These are phyloP conservation scores for Kwoniella mangroviensis DNA, from an alignment of 768 basidiomycete species.

Conservation along the genomic window DNA sequence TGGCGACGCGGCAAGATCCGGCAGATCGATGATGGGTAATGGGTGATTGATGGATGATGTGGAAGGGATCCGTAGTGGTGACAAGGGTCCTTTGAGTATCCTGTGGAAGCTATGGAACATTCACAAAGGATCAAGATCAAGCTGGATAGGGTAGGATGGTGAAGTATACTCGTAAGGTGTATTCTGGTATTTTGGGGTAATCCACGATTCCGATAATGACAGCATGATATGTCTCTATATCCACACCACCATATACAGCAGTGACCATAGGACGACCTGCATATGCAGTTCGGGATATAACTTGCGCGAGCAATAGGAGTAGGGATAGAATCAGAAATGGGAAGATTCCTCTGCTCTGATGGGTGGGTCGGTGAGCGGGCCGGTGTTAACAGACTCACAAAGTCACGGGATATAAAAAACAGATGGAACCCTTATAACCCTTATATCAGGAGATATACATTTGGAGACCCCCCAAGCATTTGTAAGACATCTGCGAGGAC, in stretches of 20 bases:
- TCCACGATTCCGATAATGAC: not conserved
- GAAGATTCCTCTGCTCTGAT: conserved; percentile 6
- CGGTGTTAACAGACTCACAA: not conserved
- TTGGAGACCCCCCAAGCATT: not conserved
- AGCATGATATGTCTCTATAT: not conserved
- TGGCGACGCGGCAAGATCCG: not conserved
- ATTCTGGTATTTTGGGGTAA: not conserved
- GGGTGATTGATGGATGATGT: not conserved
- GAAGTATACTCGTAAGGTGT: too few relatives aligned
- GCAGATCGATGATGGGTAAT: not conserved
- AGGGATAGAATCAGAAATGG: not conserved
- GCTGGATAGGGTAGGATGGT: not conserved
- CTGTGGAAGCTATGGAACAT: not conserved
- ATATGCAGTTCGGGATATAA: conserved; percentile 3
- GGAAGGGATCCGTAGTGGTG: not conserved
- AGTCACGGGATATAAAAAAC: conserved; percentile 3
- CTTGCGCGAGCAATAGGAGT: not conserved
- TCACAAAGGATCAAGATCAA: not conserved
- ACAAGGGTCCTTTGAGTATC: not conserved
- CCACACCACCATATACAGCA: not conserved
- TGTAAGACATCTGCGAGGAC: not conserved
- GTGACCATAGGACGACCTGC: not conserved
- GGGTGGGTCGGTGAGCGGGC: conserved; percentile 2
- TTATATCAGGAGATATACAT: too few relatives aligned
- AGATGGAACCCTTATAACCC: too few relatives aligned